Conservation (phyloP, 805 yeast species). For the Wickerhamomyces hampshirensis region DNA sequence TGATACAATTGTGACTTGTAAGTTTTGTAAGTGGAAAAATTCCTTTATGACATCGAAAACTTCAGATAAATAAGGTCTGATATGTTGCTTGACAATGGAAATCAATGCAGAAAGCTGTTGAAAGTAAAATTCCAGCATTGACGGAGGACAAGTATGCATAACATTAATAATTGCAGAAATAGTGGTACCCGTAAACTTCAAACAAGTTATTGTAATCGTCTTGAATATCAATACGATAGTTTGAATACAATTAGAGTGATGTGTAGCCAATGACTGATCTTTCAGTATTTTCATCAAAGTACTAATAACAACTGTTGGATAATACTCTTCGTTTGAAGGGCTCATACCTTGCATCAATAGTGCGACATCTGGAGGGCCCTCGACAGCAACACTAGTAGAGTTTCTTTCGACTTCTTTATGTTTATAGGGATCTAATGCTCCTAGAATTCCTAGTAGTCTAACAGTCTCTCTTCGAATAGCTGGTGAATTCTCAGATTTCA, state of each 20-base stretch:
- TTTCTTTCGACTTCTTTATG: slow-evolving; percentile 85
- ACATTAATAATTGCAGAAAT: slow-evolving; percentile 84
- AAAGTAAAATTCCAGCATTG: slow-evolving; percentile 81
- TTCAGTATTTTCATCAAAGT: slow-evolving; percentile 78
- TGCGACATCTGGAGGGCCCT: slow-evolving; percentile 88
- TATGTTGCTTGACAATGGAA: slow-evolving; percentile 81
- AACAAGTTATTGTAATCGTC: slow-evolving; percentile 83
- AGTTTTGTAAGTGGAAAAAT: slow-evolving; percentile 54
- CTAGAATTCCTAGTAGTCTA: slow-evolving; percentile 82
- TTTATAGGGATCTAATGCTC: slow-evolving; percentile 95
- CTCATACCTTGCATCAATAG: slow-evolving; percentile 90
- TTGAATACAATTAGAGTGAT: slow-evolving; percentile 90
- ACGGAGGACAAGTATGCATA: slow-evolving; percentile 74
- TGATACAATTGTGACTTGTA: slow-evolving; percentile 75
- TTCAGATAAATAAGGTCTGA: slow-evolving; percentile 73
- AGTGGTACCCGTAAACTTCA: slow-evolving; percentile 81
- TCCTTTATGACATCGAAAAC: slow-evolving; percentile 74
- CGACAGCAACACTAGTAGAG: slow-evolving; percentile 47
- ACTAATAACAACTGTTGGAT: slow-evolving; percentile 90
- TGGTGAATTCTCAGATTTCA: slow-evolving; percentile 75
- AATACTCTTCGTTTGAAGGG: slow-evolving; percentile 88
- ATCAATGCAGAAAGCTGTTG: slow-evolving; percentile 81
- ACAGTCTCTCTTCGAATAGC: slow-evolving; percentile 83
- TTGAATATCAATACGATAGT: slow-evolving; percentile 90
- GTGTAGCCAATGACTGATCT: slow-evolving; percentile 79